phyloP scores from a whole-genome alignment of 1,284 basidiomycete species.

The Pterula multifida region DNA sequence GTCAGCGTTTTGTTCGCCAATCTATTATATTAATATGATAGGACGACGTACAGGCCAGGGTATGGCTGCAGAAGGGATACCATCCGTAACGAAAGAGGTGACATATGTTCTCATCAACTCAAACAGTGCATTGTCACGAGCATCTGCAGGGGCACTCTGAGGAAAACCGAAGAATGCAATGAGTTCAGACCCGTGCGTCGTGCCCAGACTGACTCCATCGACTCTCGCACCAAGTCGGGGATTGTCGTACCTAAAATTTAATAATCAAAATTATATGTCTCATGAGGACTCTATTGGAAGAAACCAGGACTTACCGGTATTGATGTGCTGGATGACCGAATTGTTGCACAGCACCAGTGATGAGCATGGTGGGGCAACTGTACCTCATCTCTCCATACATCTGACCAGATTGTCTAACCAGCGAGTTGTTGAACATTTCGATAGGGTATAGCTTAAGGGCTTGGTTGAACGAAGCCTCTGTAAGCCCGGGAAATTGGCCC shows the following conservation, averaged over 20 bases:
- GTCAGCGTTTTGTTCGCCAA: no score
- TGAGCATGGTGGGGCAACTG: slow-evolving; percentile 22
- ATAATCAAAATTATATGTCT: no score
- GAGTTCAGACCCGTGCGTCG: slow-evolving; percentile 18
- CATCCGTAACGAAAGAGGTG: slow-evolving; percentile 22
- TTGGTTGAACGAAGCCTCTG: slow-evolving; percentile 14
- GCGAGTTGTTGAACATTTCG: slow-evolving; percentile 15
- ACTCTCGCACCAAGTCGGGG: slow-evolving; percentile 19
- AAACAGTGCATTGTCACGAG: slow-evolving; percentile 17
- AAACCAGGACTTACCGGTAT: slow-evolving; percentile 21
- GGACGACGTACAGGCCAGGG: neutral
- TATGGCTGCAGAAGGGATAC: neutral
- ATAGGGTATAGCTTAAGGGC: slow-evolving; percentile 20
- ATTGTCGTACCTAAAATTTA: neutral
- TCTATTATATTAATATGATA: no score
- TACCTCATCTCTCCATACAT: slow-evolving; percentile 27
- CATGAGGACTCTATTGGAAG: no score
- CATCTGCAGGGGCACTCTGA: slow-evolving; percentile 14
- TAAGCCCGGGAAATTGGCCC: slow-evolving; percentile 21
- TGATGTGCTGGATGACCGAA: slow-evolving; percentile 15
- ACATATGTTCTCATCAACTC: slow-evolving; percentile 23
- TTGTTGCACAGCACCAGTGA: slow-evolving; percentile 14
- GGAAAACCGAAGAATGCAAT: slow-evolving; percentile 16
- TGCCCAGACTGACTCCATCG: neutral
- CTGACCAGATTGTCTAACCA: slow-evolving; percentile 24